phyloP scores from a whole-genome alignment of 163 green algal genomes.

The Prototheca wickerhamii region DNA sequence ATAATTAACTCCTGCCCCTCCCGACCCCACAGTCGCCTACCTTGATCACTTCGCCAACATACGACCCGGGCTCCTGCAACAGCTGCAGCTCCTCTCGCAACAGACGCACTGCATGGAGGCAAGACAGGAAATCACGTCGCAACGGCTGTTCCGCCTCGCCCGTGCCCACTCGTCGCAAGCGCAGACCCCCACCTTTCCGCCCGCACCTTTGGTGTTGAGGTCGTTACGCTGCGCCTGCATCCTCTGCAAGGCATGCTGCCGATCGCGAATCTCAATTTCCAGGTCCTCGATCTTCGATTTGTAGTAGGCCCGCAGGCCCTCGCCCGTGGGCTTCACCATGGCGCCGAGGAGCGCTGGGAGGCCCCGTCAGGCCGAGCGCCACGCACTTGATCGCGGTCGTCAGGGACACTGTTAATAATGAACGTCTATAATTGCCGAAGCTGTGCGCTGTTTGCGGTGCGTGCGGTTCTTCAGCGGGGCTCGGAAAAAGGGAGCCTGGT shows the following conservation, averaged over 20 bases:
- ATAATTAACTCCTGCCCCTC: too few species aligned
- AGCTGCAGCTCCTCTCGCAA: constrained; percentile 96
- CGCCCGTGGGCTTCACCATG: constrained; percentile 13
- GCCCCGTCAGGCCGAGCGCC: too few species aligned
- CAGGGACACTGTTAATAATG: too few species aligned
- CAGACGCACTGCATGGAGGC: constrained; percentile 72
- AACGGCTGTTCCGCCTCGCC: constrained; percentile 1
- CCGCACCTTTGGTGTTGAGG: constrained; percentile 88
- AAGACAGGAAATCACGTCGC: background rate
- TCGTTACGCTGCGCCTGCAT: constrained; percentile 98
- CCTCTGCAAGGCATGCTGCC: constrained; percentile 85
- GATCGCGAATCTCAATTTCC: constrained; percentile 86
- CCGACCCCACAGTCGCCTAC: constrained; percentile 21
- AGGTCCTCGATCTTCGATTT: constrained; percentile 85
- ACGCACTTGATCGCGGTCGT: too few species aligned
- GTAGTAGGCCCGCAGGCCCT: constrained; percentile 34
- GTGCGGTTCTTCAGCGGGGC: too few species aligned
- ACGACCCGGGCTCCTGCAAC: constrained; percentile 96
- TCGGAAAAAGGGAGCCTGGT: too few species aligned
- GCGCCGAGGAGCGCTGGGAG: background rate
- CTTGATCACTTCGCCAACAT: constrained; percentile 99
- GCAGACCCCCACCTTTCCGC: background rate
- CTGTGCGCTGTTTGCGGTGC: too few species aligned
- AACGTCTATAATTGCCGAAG: too few species aligned
- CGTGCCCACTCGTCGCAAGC: background rate